Percentiles rank a stretch among this genome's conserved stretches.
phyloP scores from a whole-genome alignment of 768 basidiomycete genomes.

The Hygrocybe coccinea region DNA sequence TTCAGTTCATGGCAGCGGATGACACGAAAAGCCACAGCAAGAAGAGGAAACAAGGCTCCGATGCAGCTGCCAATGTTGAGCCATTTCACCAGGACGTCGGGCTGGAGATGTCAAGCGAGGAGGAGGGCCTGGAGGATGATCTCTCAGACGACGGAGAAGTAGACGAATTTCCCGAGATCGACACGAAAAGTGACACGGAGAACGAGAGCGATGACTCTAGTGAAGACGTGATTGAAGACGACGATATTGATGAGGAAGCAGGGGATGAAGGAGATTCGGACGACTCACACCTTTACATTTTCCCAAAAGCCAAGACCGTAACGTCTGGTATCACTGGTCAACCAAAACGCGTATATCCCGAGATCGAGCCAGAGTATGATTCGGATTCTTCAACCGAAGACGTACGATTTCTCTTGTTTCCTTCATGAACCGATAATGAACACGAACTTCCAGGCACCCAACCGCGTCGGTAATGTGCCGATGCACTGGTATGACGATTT shows the following conservation, averaged over 20 bases:
- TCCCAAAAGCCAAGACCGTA: conserved; percentile 62
- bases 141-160: conserved; percentile 54
- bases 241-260: conserved; percentile 39
- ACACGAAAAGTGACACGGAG: conserved; percentile 48
- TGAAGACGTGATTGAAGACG: conserved; percentile 39
- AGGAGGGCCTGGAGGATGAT: conserved; percentile 42
- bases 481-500: conserved; percentile 99
- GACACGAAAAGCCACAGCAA: conserved; percentile 35
- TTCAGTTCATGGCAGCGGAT: conserved; percentile 28
- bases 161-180: conserved; percentile 73
- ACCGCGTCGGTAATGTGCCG: conserved; percentile 90
- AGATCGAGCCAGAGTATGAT: conserved; percentile 87
- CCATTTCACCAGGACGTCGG: conserved; percentile 30
- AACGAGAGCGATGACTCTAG: conserved; percentile 34
- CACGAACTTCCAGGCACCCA: conserved; percentile 60
- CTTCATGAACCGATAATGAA: conserved; percentile 12
- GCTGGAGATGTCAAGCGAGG: conserved; percentile 73
- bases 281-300: conserved; percentile 47
- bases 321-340: conserved; percentile 81
- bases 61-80: conserved; percentile 31
- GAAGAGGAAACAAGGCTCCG: conserved; percentile 56
- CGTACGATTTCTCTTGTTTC: conserved; percentile 41
- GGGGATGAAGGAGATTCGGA: conserved; percentile 38
- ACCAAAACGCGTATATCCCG: conserved; percentile 76
- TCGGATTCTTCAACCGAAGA: conserved; percentile 92